Base-by-base conservation (phyloP, 2,329 filamentous ascomycete species). In the Colletotrichum incanum region DNA sequence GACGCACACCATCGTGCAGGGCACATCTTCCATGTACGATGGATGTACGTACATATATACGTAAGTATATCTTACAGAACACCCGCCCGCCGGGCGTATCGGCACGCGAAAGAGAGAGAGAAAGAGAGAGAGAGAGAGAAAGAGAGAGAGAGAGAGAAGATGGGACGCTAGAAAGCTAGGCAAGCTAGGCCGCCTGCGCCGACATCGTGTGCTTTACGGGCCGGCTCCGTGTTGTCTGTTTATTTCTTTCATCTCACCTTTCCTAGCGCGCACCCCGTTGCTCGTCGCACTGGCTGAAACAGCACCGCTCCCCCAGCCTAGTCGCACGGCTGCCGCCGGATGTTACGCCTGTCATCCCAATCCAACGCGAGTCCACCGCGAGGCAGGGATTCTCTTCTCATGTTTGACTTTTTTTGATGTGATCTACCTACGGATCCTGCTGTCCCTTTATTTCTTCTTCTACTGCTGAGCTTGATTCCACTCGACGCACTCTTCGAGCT, bases 401-500 rank as follows among this genome's bases (percentile, higher is more conserved):
- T 56, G 14, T 58, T 16, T 41, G n/a, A 37, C 28, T 71, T 76
- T 71, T 76, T 66, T 50, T 23, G n/a, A 56, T 34, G 34, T 9
- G 16, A 50, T 56, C 7, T 2, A 41, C 39, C 47, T 60, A 41
- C 43, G 34, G n/a, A 59, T 54, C 23, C 49, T 31, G 23, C 6
- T 23, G 23, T 23, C 50, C 54, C 64, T 67, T 16, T 23, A n/a
- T n/a, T 14, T 37, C 20, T 58, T 64, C 78, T 76, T 77, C 89
- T 86, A 70, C 80, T 80, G 39, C 50, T 75, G 73, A 14, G 39
- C 49, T 74, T 82, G 84, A 80, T 98, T 98, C 96, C 96, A 99
- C 76, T 87, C 85, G 45, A 98, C 92, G 80, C 96, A 98, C 69
- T 98, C 95, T 43, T 93, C 92, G 79, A 98, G 95, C 74, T 89